These are phyloP conservation scores for Brasenia schreberi DNA, from an alignment of 164 flowering plant genomes.

Conservation along the genomic window DNA sequence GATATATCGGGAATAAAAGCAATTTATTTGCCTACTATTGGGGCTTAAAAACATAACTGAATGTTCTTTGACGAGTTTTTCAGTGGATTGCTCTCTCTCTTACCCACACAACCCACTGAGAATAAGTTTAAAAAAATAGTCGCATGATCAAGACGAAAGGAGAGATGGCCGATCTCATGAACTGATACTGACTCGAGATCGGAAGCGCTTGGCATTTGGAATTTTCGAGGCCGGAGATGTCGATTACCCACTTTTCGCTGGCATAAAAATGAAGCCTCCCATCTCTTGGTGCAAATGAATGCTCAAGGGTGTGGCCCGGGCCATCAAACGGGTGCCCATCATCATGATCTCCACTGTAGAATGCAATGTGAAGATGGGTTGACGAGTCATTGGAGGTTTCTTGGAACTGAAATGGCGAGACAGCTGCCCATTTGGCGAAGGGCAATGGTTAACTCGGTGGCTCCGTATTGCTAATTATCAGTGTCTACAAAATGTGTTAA, in stretches of 20 bases:
- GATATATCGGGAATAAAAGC: too few relatives aligned
- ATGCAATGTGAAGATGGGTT: slow-evolving; percentile 1
- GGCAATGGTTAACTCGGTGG: not conserved
- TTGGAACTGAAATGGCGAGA: not conserved
- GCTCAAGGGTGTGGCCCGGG: slow-evolving; percentile 10
- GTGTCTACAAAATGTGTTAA: not conserved
- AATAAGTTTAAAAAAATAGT: too few relatives aligned
- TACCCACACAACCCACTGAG: too few relatives aligned
- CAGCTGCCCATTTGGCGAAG: not conserved
- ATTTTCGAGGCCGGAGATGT: not conserved
- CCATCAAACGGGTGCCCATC: slow-evolving; percentile 20
- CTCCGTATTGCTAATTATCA: not conserved
- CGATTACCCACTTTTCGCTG: slow-evolving; percentile 8
- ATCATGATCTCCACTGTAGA: slow-evolving; percentile 7
- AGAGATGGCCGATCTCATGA: too few relatives aligned
- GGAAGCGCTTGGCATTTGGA: not conserved
- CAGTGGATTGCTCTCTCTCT: too few relatives aligned
- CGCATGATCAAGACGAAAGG: too few relatives aligned
- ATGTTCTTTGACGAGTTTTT: too few relatives aligned
- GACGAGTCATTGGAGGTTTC: not conserved
- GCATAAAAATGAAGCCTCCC: slow-evolving; percentile 19
- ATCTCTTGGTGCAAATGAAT: slow-evolving; percentile 17
- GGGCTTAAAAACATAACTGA: too few relatives aligned
- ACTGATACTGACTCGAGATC: slow-evolving; percentile 32
- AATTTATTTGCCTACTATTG: too few relatives aligned